Conservation (phyloP, 78 protist genomes). For the Dictyostelium intermedium region DNA sequence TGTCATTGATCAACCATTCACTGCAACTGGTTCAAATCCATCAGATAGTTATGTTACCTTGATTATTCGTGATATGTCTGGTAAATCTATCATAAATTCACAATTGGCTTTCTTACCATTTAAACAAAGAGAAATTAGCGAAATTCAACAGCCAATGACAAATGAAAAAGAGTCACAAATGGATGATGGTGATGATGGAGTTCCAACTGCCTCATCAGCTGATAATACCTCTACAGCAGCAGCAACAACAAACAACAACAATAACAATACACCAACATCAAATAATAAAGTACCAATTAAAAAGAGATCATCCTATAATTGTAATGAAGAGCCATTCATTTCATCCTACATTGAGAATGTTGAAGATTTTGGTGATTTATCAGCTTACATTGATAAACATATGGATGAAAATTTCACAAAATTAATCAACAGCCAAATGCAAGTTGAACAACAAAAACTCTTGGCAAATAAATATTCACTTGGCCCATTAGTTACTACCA, state of each 20-base stretch:
- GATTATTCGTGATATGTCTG: slow-evolving; percentile 59
- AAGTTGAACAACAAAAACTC: not conserved
- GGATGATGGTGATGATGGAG: not conserved
- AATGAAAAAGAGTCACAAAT: not conserved
- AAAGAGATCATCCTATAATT: not conserved
- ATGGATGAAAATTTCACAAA: slow-evolving; percentile 9
- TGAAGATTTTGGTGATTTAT: slow-evolving; percentile 27
- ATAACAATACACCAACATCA: not conserved
- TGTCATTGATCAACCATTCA: slow-evolving; percentile 59
- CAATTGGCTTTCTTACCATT: slow-evolving; percentile 32
- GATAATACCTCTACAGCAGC: not conserved
- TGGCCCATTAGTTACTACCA: not conserved
- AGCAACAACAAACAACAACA: not conserved
- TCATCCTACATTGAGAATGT: not conserved
- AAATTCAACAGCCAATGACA: not conserved
- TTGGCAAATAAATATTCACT: not conserved
- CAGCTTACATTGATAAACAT: not conserved
- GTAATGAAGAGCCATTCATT: not conserved
- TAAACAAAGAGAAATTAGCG: slow-evolving; percentile 15
- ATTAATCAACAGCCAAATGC: not conserved
- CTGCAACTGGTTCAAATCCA: not conserved
- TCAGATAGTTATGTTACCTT: not conserved
- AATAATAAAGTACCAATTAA: not conserved
- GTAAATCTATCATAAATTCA: slow-evolving; percentile 53
- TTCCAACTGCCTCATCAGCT: not conserved